These are phyloP conservation scores for Globisporangium nagaii DNA, from an alignment of 352 stramenopile genomes.

Conservation along the genomic window DNA sequence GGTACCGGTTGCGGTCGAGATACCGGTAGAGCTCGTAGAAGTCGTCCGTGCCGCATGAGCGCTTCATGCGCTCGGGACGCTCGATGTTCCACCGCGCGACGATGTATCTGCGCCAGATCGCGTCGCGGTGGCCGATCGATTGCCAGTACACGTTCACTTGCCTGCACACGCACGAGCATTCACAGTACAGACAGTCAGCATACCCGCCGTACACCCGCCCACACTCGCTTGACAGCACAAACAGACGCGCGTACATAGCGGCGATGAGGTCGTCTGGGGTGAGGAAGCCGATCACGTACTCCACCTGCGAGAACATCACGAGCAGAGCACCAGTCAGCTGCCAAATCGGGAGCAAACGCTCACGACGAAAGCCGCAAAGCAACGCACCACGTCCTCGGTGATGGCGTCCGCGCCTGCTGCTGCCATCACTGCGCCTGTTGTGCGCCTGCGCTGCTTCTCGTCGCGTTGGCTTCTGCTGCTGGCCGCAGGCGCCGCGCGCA, in stretches of 20 bases:
- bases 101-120: constrained; percentile 48
- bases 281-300: constrained; percentile 50
- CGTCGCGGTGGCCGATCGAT: constrained; percentile 35
- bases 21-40: constrained; percentile 62
- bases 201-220: background rate
- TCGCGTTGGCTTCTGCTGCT: constrained; percentile 2
- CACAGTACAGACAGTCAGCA: background rate
- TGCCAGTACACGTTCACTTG: constrained; percentile 55
- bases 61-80: constrained; percentile 34
- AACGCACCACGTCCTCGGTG: constrained; percentile 41
- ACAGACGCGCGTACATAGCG: constrained; percentile 32
- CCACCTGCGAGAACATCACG: constrained; percentile 19
- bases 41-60: constrained; percentile 36
- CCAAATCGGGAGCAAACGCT: too few relatives aligned
- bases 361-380: too few relatives aligned
- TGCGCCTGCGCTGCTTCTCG: background rate
- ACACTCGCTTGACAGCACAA: background rate
- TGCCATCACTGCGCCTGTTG: background rate
- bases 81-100: constrained; percentile 43
- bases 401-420: constrained; percentile 5
- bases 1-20: constrained; percentile 44
- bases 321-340: background rate
- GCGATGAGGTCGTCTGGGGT: constrained; percentile 39
- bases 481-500: background rate
- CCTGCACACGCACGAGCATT: constrained; percentile 11